phyloP scores from a whole-genome alignment of 1,139 yeast species.

The Hyphopichia fennica region DNA sequence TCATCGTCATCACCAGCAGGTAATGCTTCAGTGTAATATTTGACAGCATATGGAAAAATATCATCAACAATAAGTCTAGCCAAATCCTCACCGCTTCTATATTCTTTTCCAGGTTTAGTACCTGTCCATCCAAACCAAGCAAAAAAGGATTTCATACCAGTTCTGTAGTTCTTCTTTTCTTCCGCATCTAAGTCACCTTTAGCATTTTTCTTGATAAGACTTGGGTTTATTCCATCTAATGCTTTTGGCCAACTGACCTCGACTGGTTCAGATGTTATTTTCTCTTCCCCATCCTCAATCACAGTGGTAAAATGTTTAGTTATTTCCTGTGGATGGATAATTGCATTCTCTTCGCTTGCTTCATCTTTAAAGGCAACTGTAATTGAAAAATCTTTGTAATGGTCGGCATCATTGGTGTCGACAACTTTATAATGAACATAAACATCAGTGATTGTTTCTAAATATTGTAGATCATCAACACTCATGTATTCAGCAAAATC shows the following conservation, averaged over 20 bases:
- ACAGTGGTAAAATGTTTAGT: conserved; percentile 50
- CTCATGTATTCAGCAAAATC: conserved; percentile 71
- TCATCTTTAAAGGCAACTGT: conserved; percentile 47
- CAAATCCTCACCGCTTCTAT: conserved; percentile 68
- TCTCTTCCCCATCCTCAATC: conserved; percentile 52
- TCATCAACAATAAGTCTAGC: conserved; percentile 65
- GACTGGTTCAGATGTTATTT: conserved; percentile 49
- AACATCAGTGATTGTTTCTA: conserved; percentile 60
- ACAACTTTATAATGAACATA: conserved; percentile 50
- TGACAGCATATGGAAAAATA: conserved; percentile 68
- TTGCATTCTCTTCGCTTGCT: conserved; percentile 27
- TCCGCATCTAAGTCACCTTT: conserved; percentile 39
- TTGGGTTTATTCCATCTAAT: conserved; percentile 54
- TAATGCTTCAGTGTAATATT: conserved; percentile 69
- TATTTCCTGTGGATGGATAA: conserved; percentile 51
- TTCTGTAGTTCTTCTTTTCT: conserved; percentile 60
- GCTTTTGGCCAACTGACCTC: conserved; percentile 61
- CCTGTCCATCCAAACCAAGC: conserved; percentile 82
- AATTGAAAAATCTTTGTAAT: conserved; percentile 56
- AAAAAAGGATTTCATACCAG: conserved; percentile 73
- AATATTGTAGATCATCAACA: conserved; percentile 65
- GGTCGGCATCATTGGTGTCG: conserved; percentile 24
- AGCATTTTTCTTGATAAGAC: conserved; percentile 34
- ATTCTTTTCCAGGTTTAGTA: conserved; percentile 67
- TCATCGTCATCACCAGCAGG: conserved; percentile 56